Base-by-base conservation (phyloP, 306 rosid genomes). In the Dalbergia cochinchinensis region DNA sequence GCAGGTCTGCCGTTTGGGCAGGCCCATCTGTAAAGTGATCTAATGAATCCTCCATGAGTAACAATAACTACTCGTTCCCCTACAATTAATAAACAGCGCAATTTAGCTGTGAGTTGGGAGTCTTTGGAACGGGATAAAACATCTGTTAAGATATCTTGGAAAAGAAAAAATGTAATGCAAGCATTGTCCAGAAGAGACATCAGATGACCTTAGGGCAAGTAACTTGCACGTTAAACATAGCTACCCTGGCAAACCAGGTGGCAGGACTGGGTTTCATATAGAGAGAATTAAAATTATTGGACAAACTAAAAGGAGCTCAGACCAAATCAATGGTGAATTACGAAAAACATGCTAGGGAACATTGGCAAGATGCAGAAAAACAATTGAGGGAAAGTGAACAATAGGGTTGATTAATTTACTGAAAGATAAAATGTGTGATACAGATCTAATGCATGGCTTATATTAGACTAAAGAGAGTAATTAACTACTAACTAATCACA, bases 31-130 rank as follows among this genome's bases (percentile, higher is more conserved):
- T 83, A 73, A 42, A 95, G 85, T 16, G 91, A 15, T 82, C 97
- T 82, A 73, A 95, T 89, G 59, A 87, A 85, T 78, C 92, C 98
- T 0, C 98, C 97, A 74, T 95, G 98, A 78, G 89, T 83, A 67
- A 91, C 98, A 74, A 87, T 86, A 0, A 87, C 82, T 47, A 92
- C 88, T 80, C 90, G 88, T 78, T 92, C 87, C 79, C 96, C 98
- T 91, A 90, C 80, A 77, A 69, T 63, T 63, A 72, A 77, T 18
- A 79, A 71, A 79, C 66, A 68, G 16, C 84, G 34, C 26, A 66
- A 34, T 73, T 64, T 62, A 83, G 59, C 69, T 6, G 59, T 9
- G 4, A 10, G 18, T 2, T 19, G 7, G 13, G 54, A 50, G 19
- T 76, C 2, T 53, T 80, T 44, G 55, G 14, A 34, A 54, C 42